phyloP scores from a whole-genome alignment of 192 early-diverging fungal species.

The Backusella liffmaniae region DNA sequence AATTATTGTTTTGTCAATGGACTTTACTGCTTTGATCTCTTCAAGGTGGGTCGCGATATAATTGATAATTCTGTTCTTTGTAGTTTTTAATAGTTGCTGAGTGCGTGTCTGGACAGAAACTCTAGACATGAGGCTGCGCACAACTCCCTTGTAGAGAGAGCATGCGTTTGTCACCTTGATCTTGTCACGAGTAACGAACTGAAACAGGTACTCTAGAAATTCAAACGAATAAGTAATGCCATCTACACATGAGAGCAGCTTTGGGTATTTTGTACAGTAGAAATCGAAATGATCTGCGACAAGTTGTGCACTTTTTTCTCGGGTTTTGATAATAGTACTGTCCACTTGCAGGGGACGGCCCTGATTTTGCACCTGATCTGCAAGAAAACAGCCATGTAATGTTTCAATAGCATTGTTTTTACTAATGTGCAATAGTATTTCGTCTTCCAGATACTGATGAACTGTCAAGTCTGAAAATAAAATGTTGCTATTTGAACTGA shows the following conservation, averaged over 20 bases:
- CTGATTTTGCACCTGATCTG: slow-evolving; percentile 10
- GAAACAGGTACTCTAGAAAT: slow-evolving; percentile 29
- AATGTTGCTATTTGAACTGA: not conserved
- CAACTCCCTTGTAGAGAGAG: slow-evolving; percentile 29
- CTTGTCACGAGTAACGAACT: slow-evolving; percentile 16
- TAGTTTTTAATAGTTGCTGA: slow-evolving; percentile 5
- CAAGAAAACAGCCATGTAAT: slow-evolving; percentile 30
- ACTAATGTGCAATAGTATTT: slow-evolving; percentile 4
- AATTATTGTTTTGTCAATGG: slow-evolving; percentile 15
- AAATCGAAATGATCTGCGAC: slow-evolving; percentile 30
- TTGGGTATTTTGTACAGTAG: slow-evolving; percentile 35
- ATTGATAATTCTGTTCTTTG: slow-evolving; percentile 12
- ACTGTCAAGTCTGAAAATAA: not conserved
- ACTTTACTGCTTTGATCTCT: slow-evolving; percentile 6
- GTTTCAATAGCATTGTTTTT: slow-evolving; percentile 29
- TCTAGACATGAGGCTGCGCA: slow-evolving; percentile 24
- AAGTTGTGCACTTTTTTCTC: slow-evolving; percentile 8
- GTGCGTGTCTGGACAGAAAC: slow-evolving; percentile 12
- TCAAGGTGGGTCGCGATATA: slow-evolving; percentile 18
- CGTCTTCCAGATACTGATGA: slow-evolving; percentile 7
- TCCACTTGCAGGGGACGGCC: slow-evolving; percentile 14
- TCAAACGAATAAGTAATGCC: slow-evolving; percentile 34
- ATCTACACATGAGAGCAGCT: slow-evolving; percentile 31
- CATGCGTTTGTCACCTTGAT: slow-evolving; percentile 24
- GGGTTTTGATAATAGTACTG: slow-evolving; percentile 9